Evolutionary conservation across 1,284 basidiomycete species (phyloP).

Genomic region (Afroboletus lepidellus): DNA sequence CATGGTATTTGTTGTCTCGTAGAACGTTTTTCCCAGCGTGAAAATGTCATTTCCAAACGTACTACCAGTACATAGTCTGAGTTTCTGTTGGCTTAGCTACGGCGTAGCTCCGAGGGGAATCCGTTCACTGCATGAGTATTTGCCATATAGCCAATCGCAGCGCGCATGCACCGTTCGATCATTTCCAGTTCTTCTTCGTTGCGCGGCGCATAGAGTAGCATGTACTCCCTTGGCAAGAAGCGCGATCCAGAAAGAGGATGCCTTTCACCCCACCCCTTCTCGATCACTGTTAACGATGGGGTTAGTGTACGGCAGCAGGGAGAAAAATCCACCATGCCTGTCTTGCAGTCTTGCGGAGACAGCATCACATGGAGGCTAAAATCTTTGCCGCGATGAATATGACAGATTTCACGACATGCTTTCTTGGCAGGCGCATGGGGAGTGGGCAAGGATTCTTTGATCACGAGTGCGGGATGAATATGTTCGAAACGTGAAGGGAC

Average conservation of each 20-base stretch:
- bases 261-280: conserved; percentile 10
- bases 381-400: neutral
- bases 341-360: conserved; percentile 2
- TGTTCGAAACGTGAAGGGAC: neutral
- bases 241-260: conserved; percentile 1
- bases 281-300: conserved; percentile 4
- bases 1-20: no score
- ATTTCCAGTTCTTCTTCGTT: neutral
- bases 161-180: neutral
- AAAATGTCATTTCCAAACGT: no score
- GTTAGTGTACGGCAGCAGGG: neutral
- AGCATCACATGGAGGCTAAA: neutral
- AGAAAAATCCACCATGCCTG: neutral
- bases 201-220: neutral
- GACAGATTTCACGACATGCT: neutral
- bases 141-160: neutral
- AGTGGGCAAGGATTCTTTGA: conserved; percentile 1
- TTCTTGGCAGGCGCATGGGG: neutral
- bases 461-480: conserved; percentile 4
- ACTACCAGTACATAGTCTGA: neutral
- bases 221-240: conserved; percentile 1
- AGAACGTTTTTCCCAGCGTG: no score
- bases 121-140: neutral
- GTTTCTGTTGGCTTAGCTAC: neutral
- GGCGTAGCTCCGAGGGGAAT: neutral